Evolutionary conservation across 768 basidiomycete species (phyloP).

Genomic region (Multifurca ochricompacta): DNA sequence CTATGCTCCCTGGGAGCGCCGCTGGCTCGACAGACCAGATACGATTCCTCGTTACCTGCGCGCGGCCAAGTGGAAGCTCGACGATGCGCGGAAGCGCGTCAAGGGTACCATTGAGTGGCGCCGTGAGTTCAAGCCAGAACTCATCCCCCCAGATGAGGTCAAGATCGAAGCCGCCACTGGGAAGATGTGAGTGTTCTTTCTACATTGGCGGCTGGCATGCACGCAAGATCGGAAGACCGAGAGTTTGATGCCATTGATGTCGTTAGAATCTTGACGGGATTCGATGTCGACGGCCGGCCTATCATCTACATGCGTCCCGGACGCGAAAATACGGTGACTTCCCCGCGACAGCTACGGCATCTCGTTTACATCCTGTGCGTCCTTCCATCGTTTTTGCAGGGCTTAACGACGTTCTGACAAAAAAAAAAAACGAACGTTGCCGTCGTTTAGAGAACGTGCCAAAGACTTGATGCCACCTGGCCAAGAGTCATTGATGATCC

Average conservation of each 20-base stretch:
- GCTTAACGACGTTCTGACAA: background rate
- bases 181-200: constrained; percentile 58
- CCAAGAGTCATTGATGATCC: constrained; percentile 74
- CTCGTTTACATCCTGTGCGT: constrained; percentile 81
- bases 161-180: constrained; percentile 76
- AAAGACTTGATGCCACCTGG: constrained; percentile 83
- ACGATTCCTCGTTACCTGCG: constrained; percentile 74
- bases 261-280: constrained; percentile 69
- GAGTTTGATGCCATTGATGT: background rate
- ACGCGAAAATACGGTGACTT: constrained; percentile 72
- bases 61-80: constrained; percentile 75
- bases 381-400: no score
- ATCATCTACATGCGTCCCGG: constrained; percentile 87
- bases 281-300: constrained; percentile 80
- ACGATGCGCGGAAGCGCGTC: constrained; percentile 71
- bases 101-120: constrained; percentile 79
- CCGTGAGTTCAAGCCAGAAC: constrained; percentile 75
- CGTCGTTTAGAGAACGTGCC: constrained; percentile 60
- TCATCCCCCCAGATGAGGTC: constrained; percentile 76
- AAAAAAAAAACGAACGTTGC: background rate
- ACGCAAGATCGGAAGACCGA: background rate
- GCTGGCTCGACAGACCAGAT: constrained; percentile 66
- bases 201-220: background rate
- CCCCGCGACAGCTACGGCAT: constrained; percentile 74
- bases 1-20: constrained; percentile 68